Percentiles rank a stretch among this genome's conserved stretches.
phyloP scores from a whole-genome alignment of 305 asterid species.

The Fraxinus xanthoxyloides region DNA sequence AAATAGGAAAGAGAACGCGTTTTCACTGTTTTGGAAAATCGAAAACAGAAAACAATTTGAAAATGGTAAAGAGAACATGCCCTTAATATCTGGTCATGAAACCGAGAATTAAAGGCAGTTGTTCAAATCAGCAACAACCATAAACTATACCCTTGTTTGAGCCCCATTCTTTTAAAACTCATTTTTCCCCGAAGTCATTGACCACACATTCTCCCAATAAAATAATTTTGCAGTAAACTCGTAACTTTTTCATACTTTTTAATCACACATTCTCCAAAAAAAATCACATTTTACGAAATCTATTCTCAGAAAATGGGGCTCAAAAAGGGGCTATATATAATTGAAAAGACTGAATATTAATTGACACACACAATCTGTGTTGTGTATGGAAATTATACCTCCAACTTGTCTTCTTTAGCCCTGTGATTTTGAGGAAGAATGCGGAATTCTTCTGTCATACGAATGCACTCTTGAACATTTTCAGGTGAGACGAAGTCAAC shows the following conservation, averaged over 20 bases:
- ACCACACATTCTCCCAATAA: neutral
- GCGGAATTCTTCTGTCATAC: conserved; percentile 54
- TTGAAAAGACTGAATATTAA: neutral
- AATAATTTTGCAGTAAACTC: neutral
- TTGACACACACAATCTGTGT: neutral
- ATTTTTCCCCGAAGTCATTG: neutral
- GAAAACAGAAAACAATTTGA: too few species aligned
- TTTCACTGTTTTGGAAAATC: too few species aligned
- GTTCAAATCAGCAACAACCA: neutral
- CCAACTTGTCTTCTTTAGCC: conserved; percentile 65
- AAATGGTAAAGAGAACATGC: too few species aligned
- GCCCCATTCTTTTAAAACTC: neutral
- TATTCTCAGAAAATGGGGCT: neutral
- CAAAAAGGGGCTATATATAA: neutral
- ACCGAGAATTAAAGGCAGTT: conserved; percentile 12
- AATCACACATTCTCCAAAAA: too few species aligned
- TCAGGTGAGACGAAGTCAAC: conserved; percentile 69
- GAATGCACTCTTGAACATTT: conserved; percentile 53
- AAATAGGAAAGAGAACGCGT: too few species aligned
- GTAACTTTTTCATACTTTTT: neutral
- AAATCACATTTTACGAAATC: too few species aligned
- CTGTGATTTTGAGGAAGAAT: conserved; percentile 53
- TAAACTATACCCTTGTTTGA: neutral
- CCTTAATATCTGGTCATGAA: neutral
- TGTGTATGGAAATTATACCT: conserved; percentile 33